Evolutionary conservation across 768 basidiomycete species (phyloP).

Genomic region (Sporobolomyces phaffii): DNA sequence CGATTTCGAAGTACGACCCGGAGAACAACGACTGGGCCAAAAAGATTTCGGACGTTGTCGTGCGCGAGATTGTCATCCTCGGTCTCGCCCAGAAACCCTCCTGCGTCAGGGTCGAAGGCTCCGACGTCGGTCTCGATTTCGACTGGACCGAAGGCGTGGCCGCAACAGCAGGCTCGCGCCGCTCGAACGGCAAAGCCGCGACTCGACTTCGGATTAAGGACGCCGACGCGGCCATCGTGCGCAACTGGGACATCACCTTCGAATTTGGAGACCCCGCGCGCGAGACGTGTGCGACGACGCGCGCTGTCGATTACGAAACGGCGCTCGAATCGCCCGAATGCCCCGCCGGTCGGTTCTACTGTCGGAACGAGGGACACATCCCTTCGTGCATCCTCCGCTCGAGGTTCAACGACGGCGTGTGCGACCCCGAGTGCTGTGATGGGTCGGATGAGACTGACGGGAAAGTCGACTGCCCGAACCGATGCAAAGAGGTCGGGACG

Average conservation of each 20-base stretch:
- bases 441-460: conserved; percentile 85
- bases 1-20: conserved; percentile 50
- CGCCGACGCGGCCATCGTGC: conserved; percentile 45
- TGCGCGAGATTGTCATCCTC: conserved; percentile 74
- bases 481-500: conserved; percentile 69
- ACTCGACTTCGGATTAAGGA: conserved; percentile 62
- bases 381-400: conserved; percentile 71
- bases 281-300: conserved; percentile 3
- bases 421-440: conserved; percentile 90
- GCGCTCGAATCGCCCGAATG: conserved; percentile 30
- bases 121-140: conserved; percentile 58
- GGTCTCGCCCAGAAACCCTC: conserved; percentile 63
- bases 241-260: conserved; percentile 48
- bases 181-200: conserved; percentile 47
- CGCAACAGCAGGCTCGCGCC: conserved; percentile 48
- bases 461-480: conserved; percentile 60
- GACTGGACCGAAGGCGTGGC: conserved; percentile 60
- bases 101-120: conserved; percentile 52
- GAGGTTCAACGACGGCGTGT: conserved; percentile 84
- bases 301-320: conserved; percentile 29
- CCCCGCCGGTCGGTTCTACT: conserved; percentile 58
- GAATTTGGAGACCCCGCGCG: conserved; percentile 36
- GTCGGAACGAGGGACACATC: conserved; percentile 79
- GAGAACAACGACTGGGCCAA: conserved; percentile 61
- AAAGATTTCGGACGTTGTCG: conserved; percentile 61